Percentiles rank a stretch among this genome's conserved stretches.
Evolutionary conservation across 441 rosid genomes (phyloP).

Genomic region (Gossypium gossypioides): DNA sequence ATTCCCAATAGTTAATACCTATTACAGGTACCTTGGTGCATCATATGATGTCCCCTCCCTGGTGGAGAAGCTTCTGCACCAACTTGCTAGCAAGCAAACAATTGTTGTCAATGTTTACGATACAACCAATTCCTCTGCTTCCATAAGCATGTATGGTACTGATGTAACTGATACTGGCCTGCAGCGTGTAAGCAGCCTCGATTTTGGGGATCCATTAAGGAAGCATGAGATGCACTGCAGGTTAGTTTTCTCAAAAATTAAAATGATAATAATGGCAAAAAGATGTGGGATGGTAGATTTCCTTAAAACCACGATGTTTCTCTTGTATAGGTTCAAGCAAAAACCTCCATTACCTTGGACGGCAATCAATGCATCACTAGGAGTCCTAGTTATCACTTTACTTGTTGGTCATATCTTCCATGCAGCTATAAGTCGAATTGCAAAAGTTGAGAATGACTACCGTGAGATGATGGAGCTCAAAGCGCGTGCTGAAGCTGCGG

Average conservation of each 20-base stretch:
- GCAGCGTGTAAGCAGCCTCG: slow-evolving; percentile 49
- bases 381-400: slow-evolving; percentile 53
- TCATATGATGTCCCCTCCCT: slow-evolving; percentile 93
- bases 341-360: slow-evolving; percentile 71
- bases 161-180: slow-evolving; percentile 60
- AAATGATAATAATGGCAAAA: neutral
- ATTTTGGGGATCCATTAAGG: slow-evolving; percentile 88
- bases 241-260: slow-evolving; percentile 28
- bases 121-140: slow-evolving; percentile 59
- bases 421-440: slow-evolving; percentile 64
- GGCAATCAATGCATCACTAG: slow-evolving; percentile 53
- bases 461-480: slow-evolving; percentile 68
- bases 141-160: slow-evolving; percentile 74
- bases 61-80: slow-evolving; percentile 90
- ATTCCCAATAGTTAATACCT: slow-evolving; percentile 2
- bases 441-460: slow-evolving; percentile 63
- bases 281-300: slow-evolving; percentile 14
- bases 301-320: slow-evolving; percentile 7
- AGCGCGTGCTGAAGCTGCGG: slow-evolving; percentile 94
- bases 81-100: slow-evolving; percentile 85
- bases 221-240: slow-evolving; percentile 96
- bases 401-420: slow-evolving; percentile 67
- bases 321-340: slow-evolving; percentile 58
- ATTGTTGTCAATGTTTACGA: slow-evolving; percentile 89
- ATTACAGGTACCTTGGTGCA: slow-evolving; percentile 76